Base-by-base conservation (phyloP, 1,284 basidiomycete genomes). In the Malassezia globosa region DNA sequence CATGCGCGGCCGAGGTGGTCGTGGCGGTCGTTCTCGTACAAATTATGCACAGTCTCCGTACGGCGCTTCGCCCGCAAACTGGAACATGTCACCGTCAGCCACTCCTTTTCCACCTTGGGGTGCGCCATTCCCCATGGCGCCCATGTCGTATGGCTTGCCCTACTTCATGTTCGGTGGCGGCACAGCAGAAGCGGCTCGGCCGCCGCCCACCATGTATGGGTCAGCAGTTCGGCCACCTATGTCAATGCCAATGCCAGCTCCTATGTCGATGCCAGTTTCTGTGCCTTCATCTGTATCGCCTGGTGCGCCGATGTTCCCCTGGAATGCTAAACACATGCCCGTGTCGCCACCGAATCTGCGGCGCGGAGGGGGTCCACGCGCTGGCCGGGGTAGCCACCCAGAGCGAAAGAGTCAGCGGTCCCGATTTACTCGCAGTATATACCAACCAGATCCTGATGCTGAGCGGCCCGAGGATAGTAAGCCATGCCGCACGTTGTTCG, bases 401-500 rank as follows among this genome's bases (percentile, higher is more conserved):
- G 25, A 42, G 5, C 41, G 41, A 29, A 41, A 41, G 26, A 41
- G 41, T 43, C 35, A 38, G 38, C 33, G 38, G 7, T 37, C 46
- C 13, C 27, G 42, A 14, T 22, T 55, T 42, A 29, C 53, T 44
- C 46, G 57, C 50, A 48, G 40, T 37, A 39, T 46, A n/a, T 48
- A 53, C 36, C 45, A 48, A 44, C 51, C 45, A 7, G 45, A 53
- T 37, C 51, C 46, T 1, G 23, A 39, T 23, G 51, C 46, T 75
- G 83, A 88, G 70, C 81, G 87, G 54, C 84, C 88, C 58, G 82
- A 86, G 69, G 81, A 84, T 63, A 90, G 94, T 74, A 80, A 86
- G 63, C 89, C 89, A 1, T 94, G 92, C 72, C 80, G 92, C 42
- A 95, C 89, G 1, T 75, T 97, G 31, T 97, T 97, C 70, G 88